Base-by-base conservation (phyloP, 192 early-diverging fungal species). In the Pecoramyces ruminantium region DNA sequence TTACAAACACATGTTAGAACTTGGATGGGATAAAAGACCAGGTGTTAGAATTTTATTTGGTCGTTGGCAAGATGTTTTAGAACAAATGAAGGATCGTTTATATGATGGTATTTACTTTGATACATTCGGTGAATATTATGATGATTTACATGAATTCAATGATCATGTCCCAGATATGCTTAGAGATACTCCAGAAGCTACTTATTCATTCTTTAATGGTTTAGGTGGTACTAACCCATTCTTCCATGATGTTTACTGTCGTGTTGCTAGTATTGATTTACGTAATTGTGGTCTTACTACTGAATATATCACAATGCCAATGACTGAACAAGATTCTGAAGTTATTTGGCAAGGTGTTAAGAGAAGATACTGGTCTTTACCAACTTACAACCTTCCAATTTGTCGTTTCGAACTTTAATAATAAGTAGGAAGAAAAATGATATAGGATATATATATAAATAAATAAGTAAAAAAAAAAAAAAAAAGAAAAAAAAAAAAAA, bases 21-120 rank as follows among this genome's bases (percentile, higher is more conserved):
- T 67, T 18, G 28, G 28, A 18, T 79, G 80, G 39, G 92, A 93
- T 86, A 91, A 92, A 78, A 94, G 94, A 30, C 29, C 40, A 77
- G 80, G 90, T 29, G 96, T 97, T 29, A 89, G 87, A 67, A 94
- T 97, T 78, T 80, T 96, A 79, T 95, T 95, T 91, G 95, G 96
- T 29, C 84, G 94, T 34, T 98, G 97, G 96, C 96, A 98, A 86
- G 93, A 95, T 84, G 58, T 67, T 29, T 78, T 82, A 28, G 82
- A 30, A 15, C 30, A 78, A 28, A 91, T 94, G 67, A 83, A 93
- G 0, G 91, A 89, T 67, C 86, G 93, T 58, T 83, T 96, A 6
- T 98, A 94, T 83, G 97, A 98, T 84, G 95, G 94, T 77, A 93
- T 98, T 78, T 98, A 96, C 83, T 97, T 98, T 86, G 94, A 96